Percentiles rank a stretch among this genome's conserved stretches.
phyloP scores from a whole-genome alignment of 2,329 filamentous ascomycete species.

The Penicillium sp. region DNA sequence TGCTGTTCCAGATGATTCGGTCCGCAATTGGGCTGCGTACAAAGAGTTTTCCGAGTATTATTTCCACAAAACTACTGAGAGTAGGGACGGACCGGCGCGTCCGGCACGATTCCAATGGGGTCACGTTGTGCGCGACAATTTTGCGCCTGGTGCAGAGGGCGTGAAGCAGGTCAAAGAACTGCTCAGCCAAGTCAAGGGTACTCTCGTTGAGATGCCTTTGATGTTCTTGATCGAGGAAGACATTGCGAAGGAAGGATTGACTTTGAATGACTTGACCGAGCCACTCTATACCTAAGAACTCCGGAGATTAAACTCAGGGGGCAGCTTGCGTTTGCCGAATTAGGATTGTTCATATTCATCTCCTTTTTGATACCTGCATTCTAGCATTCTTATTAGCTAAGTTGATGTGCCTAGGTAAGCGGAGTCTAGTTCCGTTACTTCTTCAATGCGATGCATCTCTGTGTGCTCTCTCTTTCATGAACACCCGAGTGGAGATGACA shows the following conservation, averaged over 20 bases:
- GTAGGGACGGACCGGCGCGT: constrained; percentile 42
- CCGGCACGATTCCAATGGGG: constrained; percentile 69
- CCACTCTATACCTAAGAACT: constrained; percentile 67
- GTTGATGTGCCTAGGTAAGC: neutral
- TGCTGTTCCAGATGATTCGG: constrained; percentile 57
- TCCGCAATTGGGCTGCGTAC: constrained; percentile 59
- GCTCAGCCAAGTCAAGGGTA: constrained; percentile 64
- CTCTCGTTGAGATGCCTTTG: constrained; percentile 84
- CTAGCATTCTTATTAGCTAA: neutral
- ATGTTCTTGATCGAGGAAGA: constrained; percentile 81
- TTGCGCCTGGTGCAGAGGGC: constrained; percentile 59
- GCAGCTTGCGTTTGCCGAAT: neutral
- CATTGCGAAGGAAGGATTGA: constrained; percentile 76
- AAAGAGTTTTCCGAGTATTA: constrained; percentile 61
- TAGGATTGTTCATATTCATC: neutral
- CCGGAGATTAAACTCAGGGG: neutral
- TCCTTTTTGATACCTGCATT: constrained; percentile 1
- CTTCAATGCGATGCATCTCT: neutral
- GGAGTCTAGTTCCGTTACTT: neutral
- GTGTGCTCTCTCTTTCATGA: neutral
- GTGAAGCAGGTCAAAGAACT: constrained; percentile 69
- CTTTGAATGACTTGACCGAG: constrained; percentile 67
- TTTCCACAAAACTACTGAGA: constrained; percentile 49
- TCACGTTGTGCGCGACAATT: constrained; percentile 78
- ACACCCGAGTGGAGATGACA: neutral